Evolutionary conservation across 768 basidiomycete genomes (phyloP).

Genomic region (Termitomyces sp.): DNA sequence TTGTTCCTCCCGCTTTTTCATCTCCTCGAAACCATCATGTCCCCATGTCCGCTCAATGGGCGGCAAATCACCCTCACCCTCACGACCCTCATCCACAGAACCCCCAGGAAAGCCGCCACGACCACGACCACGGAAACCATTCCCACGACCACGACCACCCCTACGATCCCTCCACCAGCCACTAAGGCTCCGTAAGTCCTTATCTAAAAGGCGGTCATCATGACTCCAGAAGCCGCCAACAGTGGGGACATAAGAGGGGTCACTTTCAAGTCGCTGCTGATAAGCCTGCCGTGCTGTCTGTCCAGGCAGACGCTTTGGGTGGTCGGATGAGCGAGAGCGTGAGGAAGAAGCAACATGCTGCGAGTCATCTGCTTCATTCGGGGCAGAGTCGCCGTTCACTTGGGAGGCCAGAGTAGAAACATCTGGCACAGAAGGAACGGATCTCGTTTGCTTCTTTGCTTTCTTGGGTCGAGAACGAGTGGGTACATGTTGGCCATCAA

Average conservation of each 20-base stretch:
- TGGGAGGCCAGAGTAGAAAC: slow-evolving; percentile 23
- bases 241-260: slow-evolving; percentile 86
- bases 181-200: slow-evolving; percentile 75
- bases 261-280: slow-evolving; percentile 71
- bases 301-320: slow-evolving; percentile 33
- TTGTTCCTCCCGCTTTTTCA: slow-evolving; percentile 70
- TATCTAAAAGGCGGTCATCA: slow-evolving; percentile 84
- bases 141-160: slow-evolving; percentile 63
- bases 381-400: slow-evolving; percentile 16
- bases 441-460: slow-evolving; percentile 33
- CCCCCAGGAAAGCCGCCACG: slow-evolving; percentile 37
- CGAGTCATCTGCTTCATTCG: slow-evolving; percentile 18
- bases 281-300: slow-evolving; percentile 81
- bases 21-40: slow-evolving; percentile 86
- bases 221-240: slow-evolving; percentile 95
- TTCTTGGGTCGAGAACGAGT: slow-evolving; percentile 31
- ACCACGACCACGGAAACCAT: slow-evolving; percentile 59
- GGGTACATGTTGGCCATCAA: slow-evolving; percentile 33
- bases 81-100: slow-evolving; percentile 4
- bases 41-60: slow-evolving; percentile 72
- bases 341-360: slow-evolving; percentile 36
- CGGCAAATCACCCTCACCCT: slow-evolving; percentile 29
- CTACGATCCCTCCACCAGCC: slow-evolving; percentile 84
- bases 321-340: slow-evolving; percentile 19
- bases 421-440: slow-evolving; percentile 26